Evolutionary conservation across 345 rosid genomes (phyloP).

Genomic region (Ceriops zippeliana): DNA sequence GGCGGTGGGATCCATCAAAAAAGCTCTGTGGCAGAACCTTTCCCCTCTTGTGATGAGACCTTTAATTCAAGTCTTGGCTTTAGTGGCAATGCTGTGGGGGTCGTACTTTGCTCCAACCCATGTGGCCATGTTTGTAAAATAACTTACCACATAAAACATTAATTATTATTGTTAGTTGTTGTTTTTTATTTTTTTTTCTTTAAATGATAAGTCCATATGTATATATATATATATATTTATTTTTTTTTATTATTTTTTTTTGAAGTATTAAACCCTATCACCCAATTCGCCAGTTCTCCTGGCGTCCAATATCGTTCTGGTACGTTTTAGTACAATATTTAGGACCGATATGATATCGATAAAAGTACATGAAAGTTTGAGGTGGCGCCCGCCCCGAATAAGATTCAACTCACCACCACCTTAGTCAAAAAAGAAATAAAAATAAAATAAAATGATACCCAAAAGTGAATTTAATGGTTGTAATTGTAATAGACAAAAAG

Average conservation of each 20-base stretch:
- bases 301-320: background rate
- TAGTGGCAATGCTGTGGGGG: slow-evolving; percentile 21
- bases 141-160: too few species aligned
- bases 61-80: slow-evolving; percentile 36
- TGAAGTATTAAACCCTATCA: background rate
- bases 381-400: slow-evolving; percentile 2
- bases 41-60: slow-evolving; percentile 18
- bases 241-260: background rate
- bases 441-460: background rate
- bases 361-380: slow-evolving; percentile 19
- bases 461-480: background rate
- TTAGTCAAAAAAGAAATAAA: slow-evolving; percentile 9
- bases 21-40: slow-evolving; percentile 13
- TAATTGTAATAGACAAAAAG: too few species aligned
- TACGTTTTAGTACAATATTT: background rate
- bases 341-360: background rate
- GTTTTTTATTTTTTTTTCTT: background rate
- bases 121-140: slow-evolving; percentile 19
- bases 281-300: background rate
- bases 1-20: slow-evolving; percentile 39
- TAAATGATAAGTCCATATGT: too few species aligned
- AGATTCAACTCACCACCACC: background rate
- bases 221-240: too few species aligned
- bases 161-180: too few species aligned
- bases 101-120: slow-evolving; percentile 17